phyloP scores from a whole-genome alignment of 352 stramenopile genomes.

The Phytophthora sansomeana region DNA sequence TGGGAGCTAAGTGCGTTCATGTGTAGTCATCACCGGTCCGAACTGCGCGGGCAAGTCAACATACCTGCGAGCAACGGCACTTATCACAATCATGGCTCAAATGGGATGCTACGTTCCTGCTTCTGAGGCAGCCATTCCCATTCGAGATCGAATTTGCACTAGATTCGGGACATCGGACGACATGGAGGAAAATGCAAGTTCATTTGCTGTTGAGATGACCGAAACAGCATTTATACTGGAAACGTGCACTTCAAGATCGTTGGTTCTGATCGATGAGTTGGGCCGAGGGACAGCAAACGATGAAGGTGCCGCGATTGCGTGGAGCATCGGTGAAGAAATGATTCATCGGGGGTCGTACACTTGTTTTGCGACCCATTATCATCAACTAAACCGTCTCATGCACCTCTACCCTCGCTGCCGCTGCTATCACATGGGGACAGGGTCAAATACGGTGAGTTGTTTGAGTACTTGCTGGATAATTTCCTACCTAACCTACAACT shows the following conservation, averaged over 20 bases:
- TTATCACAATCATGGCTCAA: constrained; percentile 93
- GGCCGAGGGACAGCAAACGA: constrained; percentile 90
- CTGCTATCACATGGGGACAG: constrained; percentile 76
- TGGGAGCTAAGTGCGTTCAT: constrained; percentile 18
- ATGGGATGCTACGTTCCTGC: constrained; percentile 93
- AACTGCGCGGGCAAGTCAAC: constrained; percentile 94
- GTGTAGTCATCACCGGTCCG: constrained; percentile 86
- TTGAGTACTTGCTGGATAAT: not conserved
- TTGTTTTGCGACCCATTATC: constrained; percentile 94
- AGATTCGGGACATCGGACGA: constrained; percentile 93
- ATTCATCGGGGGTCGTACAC: constrained; percentile 75
- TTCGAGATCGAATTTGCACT: constrained; percentile 91
- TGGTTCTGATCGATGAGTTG: constrained; percentile 94
- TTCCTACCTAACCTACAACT: constrained; percentile 7
- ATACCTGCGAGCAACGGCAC: constrained; percentile 81
- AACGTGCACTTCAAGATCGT: constrained; percentile 62
- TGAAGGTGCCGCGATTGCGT: constrained; percentile 91
- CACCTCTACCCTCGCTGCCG: constrained; percentile 70
- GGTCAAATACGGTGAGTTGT: constrained; percentile 49
- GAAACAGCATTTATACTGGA: constrained; percentile 91
- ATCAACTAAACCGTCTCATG: constrained; percentile 71
- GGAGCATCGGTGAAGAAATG: constrained; percentile 87
- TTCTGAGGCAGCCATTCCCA: constrained; percentile 76
- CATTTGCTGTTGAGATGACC: constrained; percentile 93
- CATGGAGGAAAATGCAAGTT: constrained; percentile 94